These are phyloP conservation scores for Cladosporium colombiae DNA, from an alignment of 2,329 filamentous ascomycete species.

Conservation along the genomic window DNA sequence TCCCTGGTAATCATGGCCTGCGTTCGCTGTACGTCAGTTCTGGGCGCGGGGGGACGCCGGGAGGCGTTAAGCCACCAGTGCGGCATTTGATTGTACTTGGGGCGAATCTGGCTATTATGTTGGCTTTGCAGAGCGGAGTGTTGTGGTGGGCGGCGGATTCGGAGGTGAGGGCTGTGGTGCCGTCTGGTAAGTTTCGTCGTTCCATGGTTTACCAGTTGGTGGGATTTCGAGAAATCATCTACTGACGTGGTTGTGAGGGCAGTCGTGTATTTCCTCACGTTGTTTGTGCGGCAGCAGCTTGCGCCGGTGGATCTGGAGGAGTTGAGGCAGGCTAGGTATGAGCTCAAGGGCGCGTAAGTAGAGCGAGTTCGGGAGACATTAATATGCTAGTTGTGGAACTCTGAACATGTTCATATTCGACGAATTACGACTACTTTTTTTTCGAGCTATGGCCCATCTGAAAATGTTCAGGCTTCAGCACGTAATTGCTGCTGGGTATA, in stretches of 20 bases:
- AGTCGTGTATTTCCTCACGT: conserved; percentile 60
- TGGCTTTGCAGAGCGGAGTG: conserved; percentile 43
- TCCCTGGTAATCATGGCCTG: conserved; percentile 46
- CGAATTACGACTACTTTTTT: neutral
- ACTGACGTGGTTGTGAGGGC: neutral
- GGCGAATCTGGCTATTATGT: conserved; percentile 53
- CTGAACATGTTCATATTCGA: neutral
- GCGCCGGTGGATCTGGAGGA: conserved; percentile 68
- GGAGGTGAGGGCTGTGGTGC: conserved; percentile 43
- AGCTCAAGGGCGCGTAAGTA: conserved; percentile 64
- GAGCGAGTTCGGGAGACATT: neutral
- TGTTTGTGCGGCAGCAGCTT: conserved; percentile 67
- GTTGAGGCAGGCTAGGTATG: conserved; percentile 62
- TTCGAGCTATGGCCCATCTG: neutral
- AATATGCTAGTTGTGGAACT: neutral
- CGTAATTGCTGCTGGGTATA: neutral
- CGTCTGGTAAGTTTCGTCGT: conserved; percentile 28
- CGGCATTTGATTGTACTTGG: conserved; percentile 59
- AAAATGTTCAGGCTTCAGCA: neutral
- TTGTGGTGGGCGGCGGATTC: conserved; percentile 31
- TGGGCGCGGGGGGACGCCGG: conserved; percentile 22
- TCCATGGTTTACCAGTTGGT: neutral
- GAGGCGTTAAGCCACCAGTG: neutral
- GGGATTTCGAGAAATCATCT: neutral
- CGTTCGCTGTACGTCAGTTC: conserved; percentile 32